phyloP scores from a whole-genome alignment of 495 filamentous ascomycete species.

The Tirmania nivea region DNA sequence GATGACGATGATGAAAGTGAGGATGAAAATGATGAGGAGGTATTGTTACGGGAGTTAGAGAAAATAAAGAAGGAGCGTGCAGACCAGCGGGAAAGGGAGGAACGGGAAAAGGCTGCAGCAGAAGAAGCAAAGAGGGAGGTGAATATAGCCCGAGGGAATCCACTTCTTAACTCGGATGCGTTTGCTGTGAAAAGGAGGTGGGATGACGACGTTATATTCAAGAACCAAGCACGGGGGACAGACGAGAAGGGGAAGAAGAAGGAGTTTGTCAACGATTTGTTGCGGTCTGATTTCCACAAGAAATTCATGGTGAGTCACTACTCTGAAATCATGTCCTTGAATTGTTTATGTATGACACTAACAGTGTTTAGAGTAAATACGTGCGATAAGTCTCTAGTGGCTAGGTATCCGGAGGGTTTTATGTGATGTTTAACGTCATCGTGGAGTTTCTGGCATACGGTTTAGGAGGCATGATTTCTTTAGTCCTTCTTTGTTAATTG shows the following conservation, averaged over 20 bases:
- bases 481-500: too few relatives aligned
- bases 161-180: conserved; percentile 55
- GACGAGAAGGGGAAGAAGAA: conserved; percentile 76
- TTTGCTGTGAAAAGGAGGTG: conserved; percentile 65
- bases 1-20: conserved; percentile 31
- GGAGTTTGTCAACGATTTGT: conserved; percentile 92
- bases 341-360: too few relatives aligned
- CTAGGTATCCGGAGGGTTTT: too few relatives aligned
- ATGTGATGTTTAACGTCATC: too few relatives aligned
- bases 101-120: conserved; percentile 47
- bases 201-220: conserved; percentile 99
- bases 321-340: conserved; percentile 27
- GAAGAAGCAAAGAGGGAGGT: conserved; percentile 67
- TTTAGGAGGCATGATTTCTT: too few relatives aligned
- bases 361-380: neutral
- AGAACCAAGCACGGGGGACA: conserved; percentile 89
- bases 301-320: conserved; percentile 74
- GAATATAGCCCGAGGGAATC: conserved; percentile 84
- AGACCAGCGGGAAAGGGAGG: conserved; percentile 70
- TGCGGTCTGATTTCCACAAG: conserved; percentile 93
- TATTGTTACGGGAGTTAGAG: conserved; percentile 75
- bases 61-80: conserved; percentile 82
- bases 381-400: neutral
- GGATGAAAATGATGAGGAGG: conserved; percentile 76
- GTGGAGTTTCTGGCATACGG: too few relatives aligned